A percentile compares a stretch with the other conserved stretches of the same genome.
Evolutionary conservation across 345 rosid species (phyloP).

Genomic region (Pistacia atlantica): DNA sequence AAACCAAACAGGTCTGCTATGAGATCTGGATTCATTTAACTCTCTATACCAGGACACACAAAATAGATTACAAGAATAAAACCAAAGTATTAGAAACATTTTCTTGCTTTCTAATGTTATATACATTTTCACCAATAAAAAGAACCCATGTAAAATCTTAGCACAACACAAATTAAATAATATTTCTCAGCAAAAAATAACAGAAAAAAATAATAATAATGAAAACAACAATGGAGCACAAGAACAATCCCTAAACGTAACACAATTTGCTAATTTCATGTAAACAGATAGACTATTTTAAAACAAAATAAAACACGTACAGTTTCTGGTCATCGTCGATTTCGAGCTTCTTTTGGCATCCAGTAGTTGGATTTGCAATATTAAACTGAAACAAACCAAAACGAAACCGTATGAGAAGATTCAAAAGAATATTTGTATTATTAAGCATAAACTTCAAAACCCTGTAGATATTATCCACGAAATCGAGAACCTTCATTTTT

Average conservation of each 20-base stretch:
- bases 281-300: not conserved
- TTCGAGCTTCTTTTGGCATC: constrained; percentile 62
- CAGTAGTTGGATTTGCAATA: constrained; percentile 51
- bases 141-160: not conserved
- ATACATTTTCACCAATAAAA: not conserved
- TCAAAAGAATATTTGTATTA: not conserved
- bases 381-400: constrained; percentile 39
- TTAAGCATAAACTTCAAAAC: too few species aligned
- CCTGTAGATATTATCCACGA: too few species aligned
- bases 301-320: constrained; percentile 16
- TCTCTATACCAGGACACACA: not conserved
- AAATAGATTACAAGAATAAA: not conserved
- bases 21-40: not conserved
- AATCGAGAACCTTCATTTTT: constrained; percentile 30
- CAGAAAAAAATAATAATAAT: not conserved
- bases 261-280: too few species aligned
- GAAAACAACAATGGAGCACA: not conserved
- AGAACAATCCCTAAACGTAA: not conserved
- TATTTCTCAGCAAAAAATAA: not conserved
- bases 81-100: too few species aligned
- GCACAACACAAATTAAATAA: too few species aligned
- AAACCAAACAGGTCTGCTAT: not conserved
- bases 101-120: too few species aligned
- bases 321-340: constrained; percentile 56
- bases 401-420: not conserved